Percentiles rank a stretch among this genome's conserved stretches.
Conservation (phyloP, 306 rosid genomes). For the Rosa persica region DNA sequence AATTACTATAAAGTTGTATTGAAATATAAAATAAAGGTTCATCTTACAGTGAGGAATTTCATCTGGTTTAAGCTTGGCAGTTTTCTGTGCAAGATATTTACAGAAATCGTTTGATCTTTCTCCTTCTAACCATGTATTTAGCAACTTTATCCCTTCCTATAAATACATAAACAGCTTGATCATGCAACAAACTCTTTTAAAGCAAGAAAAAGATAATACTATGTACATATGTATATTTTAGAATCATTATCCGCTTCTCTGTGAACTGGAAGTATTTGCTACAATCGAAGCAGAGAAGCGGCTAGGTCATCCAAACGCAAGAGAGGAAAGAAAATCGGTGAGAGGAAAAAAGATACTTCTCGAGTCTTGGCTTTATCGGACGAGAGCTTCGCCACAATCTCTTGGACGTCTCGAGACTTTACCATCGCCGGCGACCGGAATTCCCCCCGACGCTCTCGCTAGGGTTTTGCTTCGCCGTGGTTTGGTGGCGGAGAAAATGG, state of each 20-base stretch:
- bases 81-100: constrained; percentile 62
- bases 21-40: not conserved
- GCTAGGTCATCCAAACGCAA: not conserved
- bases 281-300: too few relatives aligned
- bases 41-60: constrained; percentile 71
- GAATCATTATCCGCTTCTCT: too few relatives aligned
- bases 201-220: not conserved
- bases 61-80: constrained; percentile 68
- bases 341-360: constrained; percentile 50
- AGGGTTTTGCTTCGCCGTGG: constrained; percentile 2
- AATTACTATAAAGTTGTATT: constrained; percentile 8
- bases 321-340: constrained; percentile 5
- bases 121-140: constrained; percentile 93
- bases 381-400: constrained; percentile 71
- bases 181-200: not conserved
- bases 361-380: constrained; percentile 85
- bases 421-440: constrained; percentile 41
- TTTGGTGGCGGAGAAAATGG: not conserved
- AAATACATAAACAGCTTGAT: not conserved
- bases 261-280: too few relatives aligned
- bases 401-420: constrained; percentile 72
- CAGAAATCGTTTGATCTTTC: constrained; percentile 64
- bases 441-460: not conserved
- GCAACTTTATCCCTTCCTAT: constrained; percentile 82
- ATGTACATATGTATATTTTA: too few relatives aligned